Evolutionary conservation across 139 green algal genomes (phyloP), one percentile per base, ranked within the genome.

Genomic region (Chlorella sp.): DNA sequence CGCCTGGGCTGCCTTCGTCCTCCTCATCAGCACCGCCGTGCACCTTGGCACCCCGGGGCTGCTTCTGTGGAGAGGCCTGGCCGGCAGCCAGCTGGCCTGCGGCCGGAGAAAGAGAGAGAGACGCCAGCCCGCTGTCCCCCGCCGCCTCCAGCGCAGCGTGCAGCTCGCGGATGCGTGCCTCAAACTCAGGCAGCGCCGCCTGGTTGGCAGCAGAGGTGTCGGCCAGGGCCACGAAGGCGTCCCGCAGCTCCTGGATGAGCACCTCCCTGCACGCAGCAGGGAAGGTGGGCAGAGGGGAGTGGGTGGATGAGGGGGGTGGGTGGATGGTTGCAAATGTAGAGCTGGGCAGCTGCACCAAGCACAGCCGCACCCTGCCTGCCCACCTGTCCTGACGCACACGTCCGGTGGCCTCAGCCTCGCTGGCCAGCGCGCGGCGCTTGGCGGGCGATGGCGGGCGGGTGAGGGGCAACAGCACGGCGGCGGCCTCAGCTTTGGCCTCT

Each of bases 231-330:
- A 85, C 47, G 62, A 68, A 78, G 23, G 80, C 80, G 38, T 85
- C 67, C 16, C 80, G 81, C 70, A 94, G 73, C 83, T 93, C 91
- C 28, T 76, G 60, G 28, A 94, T 88, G 17, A 93, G 67, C 3
- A 60, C 73, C 78, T 94, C 89, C 32, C 91, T 92, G 84, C 68
- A 67, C 71, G 44, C 28, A 32, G 1, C 18, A 2, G 1, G 13
- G 13, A 4, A 41, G 34, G n/a, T 5, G 1, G 3, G 5, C 7
- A 11, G 23, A 6, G 62, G 62, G 23, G 7, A 32, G 63, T n/a
- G n/a, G n/a, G n/a, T n/a, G n/a, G n/a, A n/a, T n/a, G n/a, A n/a
- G n/a, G n/a, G n/a, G n/a, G n/a, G n/a, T n/a, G n/a, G n/a, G n/a
- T n/a, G n/a, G n/a, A n/a, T 28, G 32, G 2, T 41, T 26, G 44